These are phyloP conservation scores for Sporothrix globosa DNA, from an alignment of 2,329 filamentous ascomycete species.

Conservation along the genomic window DNA sequence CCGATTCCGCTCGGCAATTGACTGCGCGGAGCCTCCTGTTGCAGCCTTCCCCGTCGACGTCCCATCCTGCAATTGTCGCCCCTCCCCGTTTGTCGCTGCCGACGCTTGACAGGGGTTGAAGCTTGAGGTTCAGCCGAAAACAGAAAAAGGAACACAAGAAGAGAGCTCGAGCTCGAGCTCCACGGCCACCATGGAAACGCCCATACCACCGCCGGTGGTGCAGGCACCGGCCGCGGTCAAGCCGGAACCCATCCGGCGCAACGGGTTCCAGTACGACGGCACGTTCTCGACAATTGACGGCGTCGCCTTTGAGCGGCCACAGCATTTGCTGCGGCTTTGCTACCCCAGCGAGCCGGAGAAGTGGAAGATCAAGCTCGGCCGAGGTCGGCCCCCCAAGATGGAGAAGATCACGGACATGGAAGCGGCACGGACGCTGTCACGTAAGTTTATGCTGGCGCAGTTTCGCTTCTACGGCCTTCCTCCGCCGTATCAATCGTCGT, in stretches of 20 bases:
- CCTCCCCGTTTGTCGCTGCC: not conserved
- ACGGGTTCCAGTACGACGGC: slow-evolving; percentile 43
- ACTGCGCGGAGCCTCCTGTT: not conserved
- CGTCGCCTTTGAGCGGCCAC: slow-evolving; percentile 37
- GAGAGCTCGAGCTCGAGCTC: not conserved
- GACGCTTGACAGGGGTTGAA: not conserved
- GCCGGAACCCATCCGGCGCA: slow-evolving; percentile 38
- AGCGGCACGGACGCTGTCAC: slow-evolving; percentile 35
- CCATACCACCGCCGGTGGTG: not conserved
- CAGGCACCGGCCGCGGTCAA: slow-evolving; percentile 19
- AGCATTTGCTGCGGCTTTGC: slow-evolving; percentile 37
- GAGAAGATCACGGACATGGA: slow-evolving; percentile 37
- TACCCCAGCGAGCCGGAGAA: slow-evolving; percentile 36
- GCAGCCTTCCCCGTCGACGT: not conserved
- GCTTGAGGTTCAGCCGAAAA: not conserved
- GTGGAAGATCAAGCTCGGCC: slow-evolving; percentile 38
- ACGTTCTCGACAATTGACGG: slow-evolving; percentile 37
- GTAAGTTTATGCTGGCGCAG: slow-evolving; percentile 37
- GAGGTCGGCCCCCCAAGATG: slow-evolving; percentile 38
- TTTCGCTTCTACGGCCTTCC: slow-evolving; percentile 38
- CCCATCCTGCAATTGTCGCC: not conserved
- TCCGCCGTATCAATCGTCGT: slow-evolving; percentile 37
- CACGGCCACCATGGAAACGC: slow-evolving; percentile 23
- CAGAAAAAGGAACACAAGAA: not conserved
- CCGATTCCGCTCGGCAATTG: slow-evolving; percentile 11